A percentile compares a stretch with the other conserved stretches of the same genome.
phyloP scores from a whole-genome alignment of 2,329 filamentous ascomycete genomes.

The Phaeosphaeriaceae sp. region DNA sequence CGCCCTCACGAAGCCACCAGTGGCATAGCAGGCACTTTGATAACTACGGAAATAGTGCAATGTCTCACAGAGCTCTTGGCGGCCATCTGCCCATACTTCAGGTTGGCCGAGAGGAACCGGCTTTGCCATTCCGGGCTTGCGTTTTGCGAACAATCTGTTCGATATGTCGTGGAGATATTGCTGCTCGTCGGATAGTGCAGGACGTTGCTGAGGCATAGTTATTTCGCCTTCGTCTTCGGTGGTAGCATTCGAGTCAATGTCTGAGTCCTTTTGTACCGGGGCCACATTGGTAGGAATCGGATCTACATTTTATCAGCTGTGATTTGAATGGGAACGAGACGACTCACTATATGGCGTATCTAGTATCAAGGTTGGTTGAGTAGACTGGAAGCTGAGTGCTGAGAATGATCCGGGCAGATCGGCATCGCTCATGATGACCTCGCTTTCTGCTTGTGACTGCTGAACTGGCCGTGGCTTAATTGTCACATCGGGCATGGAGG shows the following conservation, averaged over 20 bases:
- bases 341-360: neutral
- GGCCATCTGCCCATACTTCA: conserved; percentile 63
- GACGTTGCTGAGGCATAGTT: neutral
- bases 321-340: neutral
- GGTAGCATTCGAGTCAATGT: conserved; percentile 8
- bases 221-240: conserved; percentile 2
- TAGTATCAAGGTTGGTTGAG: neutral
- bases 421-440: neutral
- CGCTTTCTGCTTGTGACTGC: too few relatives aligned
- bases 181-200: neutral
- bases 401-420: neutral
- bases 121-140: conserved; percentile 32
- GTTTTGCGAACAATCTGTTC: conserved; percentile 20
- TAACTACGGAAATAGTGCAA: conserved; percentile 68
- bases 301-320: neutral
- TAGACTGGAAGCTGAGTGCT: neutral
- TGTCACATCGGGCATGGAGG: too few relatives aligned
- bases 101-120: conserved; percentile 50
- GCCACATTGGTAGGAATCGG: too few relatives aligned
- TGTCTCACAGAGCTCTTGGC: conserved; percentile 69
- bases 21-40: conserved; percentile 66
- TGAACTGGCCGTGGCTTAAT: too few relatives aligned
- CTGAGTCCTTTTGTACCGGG: neutral
- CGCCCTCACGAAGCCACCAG: conserved; percentile 58
- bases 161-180: conserved; percentile 13